These are phyloP conservation scores for Ganoderma meredithae DNA, from an alignment of 1,284 basidiomycete species.

Conservation along the genomic window DNA sequence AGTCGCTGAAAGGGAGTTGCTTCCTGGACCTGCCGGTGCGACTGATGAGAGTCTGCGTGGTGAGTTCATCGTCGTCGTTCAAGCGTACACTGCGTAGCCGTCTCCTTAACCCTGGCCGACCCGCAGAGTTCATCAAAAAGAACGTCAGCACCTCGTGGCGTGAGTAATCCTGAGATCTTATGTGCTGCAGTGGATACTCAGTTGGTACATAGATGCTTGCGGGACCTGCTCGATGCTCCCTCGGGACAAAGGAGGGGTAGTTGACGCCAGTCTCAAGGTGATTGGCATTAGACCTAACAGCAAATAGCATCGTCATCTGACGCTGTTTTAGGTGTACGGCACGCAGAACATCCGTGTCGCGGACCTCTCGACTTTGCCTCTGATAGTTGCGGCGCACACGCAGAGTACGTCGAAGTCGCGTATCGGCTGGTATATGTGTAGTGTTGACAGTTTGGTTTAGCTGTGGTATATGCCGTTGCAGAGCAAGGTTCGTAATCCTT, in stretches of 20 bases:
- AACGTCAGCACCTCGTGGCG: slow-evolving; percentile 27
- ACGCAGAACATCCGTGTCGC: slow-evolving; percentile 39
- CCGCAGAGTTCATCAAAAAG: slow-evolving; percentile 17
- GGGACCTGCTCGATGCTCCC: slow-evolving; percentile 61
- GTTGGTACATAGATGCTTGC: slow-evolving; percentile 31
- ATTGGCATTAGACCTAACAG: too few relatives aligned
- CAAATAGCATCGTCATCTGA: background rate
- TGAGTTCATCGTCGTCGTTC: background rate
- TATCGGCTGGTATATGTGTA: background rate
- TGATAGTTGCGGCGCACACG: slow-evolving; percentile 33
- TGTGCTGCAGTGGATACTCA: slow-evolving; percentile 1
- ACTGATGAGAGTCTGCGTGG: slow-evolving; percentile 25
- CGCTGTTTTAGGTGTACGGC: slow-evolving; percentile 39
- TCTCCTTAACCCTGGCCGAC: background rate
- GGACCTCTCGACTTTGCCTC: slow-evolving; percentile 40
- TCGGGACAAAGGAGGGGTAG: slow-evolving; percentile 59
- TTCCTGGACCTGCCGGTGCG: slow-evolving; percentile 19
- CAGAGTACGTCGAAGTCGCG: slow-evolving; percentile 23
- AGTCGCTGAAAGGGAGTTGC: slow-evolving; percentile 17
- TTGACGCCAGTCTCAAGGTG: slow-evolving; percentile 58
- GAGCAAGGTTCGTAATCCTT: background rate
- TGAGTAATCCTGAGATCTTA: slow-evolving; percentile 6
- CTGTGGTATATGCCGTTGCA: background rate
- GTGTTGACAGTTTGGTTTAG: background rate
- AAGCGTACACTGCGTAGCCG: too few relatives aligned